These are phyloP conservation scores for Hypholoma sublateritium DNA, from an alignment of 768 basidiomycete genomes.

Conservation along the genomic window DNA sequence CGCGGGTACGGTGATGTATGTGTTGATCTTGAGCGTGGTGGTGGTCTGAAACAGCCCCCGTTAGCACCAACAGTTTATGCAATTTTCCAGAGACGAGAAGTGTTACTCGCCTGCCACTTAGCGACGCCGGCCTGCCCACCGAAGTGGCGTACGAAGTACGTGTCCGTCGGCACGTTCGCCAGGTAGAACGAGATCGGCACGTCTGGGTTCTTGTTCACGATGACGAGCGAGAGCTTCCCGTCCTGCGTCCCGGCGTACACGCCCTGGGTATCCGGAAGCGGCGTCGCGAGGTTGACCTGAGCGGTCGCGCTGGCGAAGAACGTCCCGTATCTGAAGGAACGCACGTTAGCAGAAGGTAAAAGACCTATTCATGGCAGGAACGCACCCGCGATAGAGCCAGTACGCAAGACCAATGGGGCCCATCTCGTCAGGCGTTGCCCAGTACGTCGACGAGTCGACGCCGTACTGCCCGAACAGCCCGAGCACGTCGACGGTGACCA, in stretches of 20 bases:
- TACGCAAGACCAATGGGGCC: constrained; percentile 54
- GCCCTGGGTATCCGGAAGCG: constrained; percentile 40
- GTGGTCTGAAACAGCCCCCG: constrained; percentile 22
- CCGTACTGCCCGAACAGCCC: constrained; percentile 51
- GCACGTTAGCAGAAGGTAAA: constrained; percentile 5
- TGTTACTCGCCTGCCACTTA: constrained; percentile 49
- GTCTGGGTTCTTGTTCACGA: constrained; percentile 51
- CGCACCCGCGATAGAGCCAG: constrained; percentile 55
- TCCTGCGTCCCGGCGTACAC: constrained; percentile 46
- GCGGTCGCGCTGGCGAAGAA: constrained; percentile 44
- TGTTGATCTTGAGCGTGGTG: constrained; percentile 27
- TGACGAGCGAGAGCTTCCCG: constrained; percentile 41
- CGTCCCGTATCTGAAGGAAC: constrained; percentile 37
- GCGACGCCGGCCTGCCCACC: constrained; percentile 52
- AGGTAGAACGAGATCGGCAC: constrained; percentile 39
- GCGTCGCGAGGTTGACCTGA: constrained; percentile 42
- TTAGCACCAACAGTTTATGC: background rate
- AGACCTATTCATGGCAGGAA: background rate
- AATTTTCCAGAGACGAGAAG: background rate
- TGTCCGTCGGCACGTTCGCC: constrained; percentile 44
- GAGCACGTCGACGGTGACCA: constrained; percentile 49
- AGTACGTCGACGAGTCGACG: constrained; percentile 55
- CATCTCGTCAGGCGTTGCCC: constrained; percentile 45
- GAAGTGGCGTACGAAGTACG: constrained; percentile 56
- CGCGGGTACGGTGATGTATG: constrained; percentile 33